Evolutionary conservation across 2,329 filamentous ascomycete genomes (phyloP), one percentile per base, ranked within the genome.

Genomic region (Exophiala spinifera): DNA sequence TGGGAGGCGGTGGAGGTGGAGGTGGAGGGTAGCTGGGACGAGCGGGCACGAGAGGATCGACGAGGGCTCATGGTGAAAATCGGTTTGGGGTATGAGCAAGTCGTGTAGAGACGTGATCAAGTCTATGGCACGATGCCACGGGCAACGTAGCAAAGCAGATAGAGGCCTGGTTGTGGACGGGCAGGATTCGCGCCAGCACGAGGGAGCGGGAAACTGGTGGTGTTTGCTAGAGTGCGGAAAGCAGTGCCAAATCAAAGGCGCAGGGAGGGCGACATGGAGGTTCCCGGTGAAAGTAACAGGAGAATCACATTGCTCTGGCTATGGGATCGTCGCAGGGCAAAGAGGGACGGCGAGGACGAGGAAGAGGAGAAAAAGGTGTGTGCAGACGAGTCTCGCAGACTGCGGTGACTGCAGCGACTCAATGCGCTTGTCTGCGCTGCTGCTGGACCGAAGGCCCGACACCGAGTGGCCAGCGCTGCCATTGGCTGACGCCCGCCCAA

Each of bases 11-110:
- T 65, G 89, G 86, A 65, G 89, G 85, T 65, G 86, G 84, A 74
- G 84, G 85, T 81, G 66, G 80, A 77, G 60, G 78, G 76, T 66
- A 82, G 81, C 77, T 91, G 88, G 65, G 84, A 84, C 70, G 81
- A 83, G 74, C 89, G 88, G 77, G 90, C 90, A 81, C 92, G 86
- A 73, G 91, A 94, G 68, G 91, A 96, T 71, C 92, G 89, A 75
- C 92, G 87, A 71, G 88, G 89, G 69, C 87, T 80, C 79, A 83
- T 82, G 67, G 68, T 65, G 49, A 20, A 17, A 5, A 25, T 14
- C 28, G 4, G 20, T 13, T 5, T 8, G 11, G 11, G 28, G 3
- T 11, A 6, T 31, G 7, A 31, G 11, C 10, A 31, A 31, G 10
- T 10, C 28, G 28, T 7, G 28, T 10, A 31, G 28, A 10, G 8